Conservation (phyloP, 306 rosid genomes). For the Herpetospermum pedunculosum region DNA sequence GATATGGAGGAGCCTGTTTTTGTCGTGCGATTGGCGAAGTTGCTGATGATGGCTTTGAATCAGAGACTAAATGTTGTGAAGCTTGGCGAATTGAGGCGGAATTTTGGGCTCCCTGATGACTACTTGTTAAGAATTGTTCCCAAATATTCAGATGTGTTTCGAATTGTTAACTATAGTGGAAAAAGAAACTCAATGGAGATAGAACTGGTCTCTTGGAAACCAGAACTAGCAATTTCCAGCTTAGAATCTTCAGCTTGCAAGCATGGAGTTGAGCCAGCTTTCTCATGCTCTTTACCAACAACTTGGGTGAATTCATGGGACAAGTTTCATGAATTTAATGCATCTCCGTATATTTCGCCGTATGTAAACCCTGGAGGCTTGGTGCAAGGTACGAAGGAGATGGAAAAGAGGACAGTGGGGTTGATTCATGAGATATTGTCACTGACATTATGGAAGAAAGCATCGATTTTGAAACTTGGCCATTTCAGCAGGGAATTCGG, state of each 20-base stretch:
- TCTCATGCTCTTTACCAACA: conserved; percentile 51
- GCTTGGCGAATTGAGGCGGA: conserved; percentile 50
- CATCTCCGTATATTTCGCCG: conserved; percentile 59
- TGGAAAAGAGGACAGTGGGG: conserved; percentile 73
- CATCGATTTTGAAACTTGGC: conserved; percentile 62
- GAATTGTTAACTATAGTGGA: conserved; percentile 44
- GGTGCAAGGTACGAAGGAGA: conserved; percentile 48
- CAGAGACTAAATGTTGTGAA: conserved; percentile 52
- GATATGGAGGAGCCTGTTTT: conserved; percentile 46
- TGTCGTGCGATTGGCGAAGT: conserved; percentile 41
- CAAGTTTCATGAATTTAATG: conserved; percentile 44
- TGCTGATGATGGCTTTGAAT: conserved; percentile 51
- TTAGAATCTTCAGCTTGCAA: conserved; percentile 35
- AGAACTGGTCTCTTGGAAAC: conserved; percentile 59
- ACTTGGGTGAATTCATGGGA: conserved; percentile 78
- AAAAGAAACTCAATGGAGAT: conserved; percentile 61
- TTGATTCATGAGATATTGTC: conserved; percentile 76
- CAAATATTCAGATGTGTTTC: conserved; percentile 39
- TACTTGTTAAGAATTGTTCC: conserved; percentile 54
- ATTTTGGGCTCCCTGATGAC: conserved; percentile 70
- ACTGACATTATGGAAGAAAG: conserved; percentile 71
- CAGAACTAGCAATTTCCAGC: conserved; percentile 46
- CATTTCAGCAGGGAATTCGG: conserved; percentile 64
- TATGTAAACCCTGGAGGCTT: conserved; percentile 31
- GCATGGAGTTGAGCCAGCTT: conserved; percentile 36